Percentiles rank a stretch among this genome's conserved stretches.
These are phyloP conservation scores for Hypholoma fasciculare DNA, from an alignment of 768 basidiomycete species.

Conservation along the genomic window DNA sequence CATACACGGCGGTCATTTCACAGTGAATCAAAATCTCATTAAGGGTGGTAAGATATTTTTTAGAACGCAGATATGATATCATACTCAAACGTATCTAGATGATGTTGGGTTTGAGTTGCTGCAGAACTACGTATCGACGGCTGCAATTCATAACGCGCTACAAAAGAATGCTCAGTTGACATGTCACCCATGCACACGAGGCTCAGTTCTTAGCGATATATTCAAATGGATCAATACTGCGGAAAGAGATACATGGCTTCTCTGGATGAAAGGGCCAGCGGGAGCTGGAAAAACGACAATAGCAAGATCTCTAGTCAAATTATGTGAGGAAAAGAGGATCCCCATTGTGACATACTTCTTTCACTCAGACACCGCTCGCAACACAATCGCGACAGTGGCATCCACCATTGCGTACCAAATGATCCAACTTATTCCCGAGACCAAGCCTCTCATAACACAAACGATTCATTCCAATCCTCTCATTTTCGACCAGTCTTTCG, in stretches of 20 bases:
- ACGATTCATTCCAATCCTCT: slow-evolving; percentile 9
- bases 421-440: slow-evolving; percentile 1
- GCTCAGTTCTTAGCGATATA: neutral
- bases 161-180: neutral
- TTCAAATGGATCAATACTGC: neutral
- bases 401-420: slow-evolving; percentile 17
- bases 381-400: slow-evolving; percentile 1
- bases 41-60: too few species aligned
- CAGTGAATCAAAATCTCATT: too few species aligned
- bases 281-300: slow-evolving; percentile 19
- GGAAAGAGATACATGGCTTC: neutral
- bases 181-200: slow-evolving; percentile 8
- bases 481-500: slow-evolving; percentile 8
- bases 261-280: slow-evolving; percentile 17
- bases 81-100: too few species aligned
- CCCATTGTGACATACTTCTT: slow-evolving; percentile 16
- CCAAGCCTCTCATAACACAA: neutral
- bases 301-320: slow-evolving; percentile 8
- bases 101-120: too few species aligned
- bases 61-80: too few species aligned
- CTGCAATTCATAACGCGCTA: too few species aligned
- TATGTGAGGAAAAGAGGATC: neutral
- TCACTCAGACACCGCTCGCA: slow-evolving; percentile 2
- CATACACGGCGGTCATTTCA: too few species aligned
- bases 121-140: too few species aligned